These are phyloP conservation scores for Pichia californica DNA, from an alignment of 805 yeast species.

Conservation along the genomic window DNA sequence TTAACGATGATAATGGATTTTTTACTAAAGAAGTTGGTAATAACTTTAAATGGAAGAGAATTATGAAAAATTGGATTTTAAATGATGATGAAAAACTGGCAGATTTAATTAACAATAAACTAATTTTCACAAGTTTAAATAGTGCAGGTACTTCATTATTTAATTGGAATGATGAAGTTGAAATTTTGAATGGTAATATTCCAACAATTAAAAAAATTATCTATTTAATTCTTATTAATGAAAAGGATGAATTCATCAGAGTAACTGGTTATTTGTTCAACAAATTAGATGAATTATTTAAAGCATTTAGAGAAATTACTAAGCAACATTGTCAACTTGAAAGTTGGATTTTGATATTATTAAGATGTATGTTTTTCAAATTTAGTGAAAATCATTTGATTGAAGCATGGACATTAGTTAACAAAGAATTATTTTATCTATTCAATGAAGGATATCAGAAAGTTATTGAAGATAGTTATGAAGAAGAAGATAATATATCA, in stretches of 20 bases:
- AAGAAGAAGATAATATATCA: conserved; percentile 26
- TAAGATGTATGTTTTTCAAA: conserved; percentile 60
- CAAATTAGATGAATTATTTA: conserved; percentile 27
- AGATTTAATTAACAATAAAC: conserved; percentile 41
- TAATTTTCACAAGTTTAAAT: conserved; percentile 37
- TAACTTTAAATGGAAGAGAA: conserved; percentile 42
- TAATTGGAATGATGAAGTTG: conserved; percentile 30
- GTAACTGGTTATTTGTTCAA: conserved; percentile 40
- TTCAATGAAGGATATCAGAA: conserved; percentile 26
- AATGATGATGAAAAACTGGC: conserved; percentile 53
- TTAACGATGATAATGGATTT: conserved; percentile 50
- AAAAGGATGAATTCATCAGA: conserved; percentile 49
- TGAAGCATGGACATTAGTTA: conserved; percentile 64
- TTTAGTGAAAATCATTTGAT: conserved; percentile 59
- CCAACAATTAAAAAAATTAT: conserved; percentile 50
- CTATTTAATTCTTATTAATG: conserved; percentile 56
- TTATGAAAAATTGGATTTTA: conserved; percentile 58
- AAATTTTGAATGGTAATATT: conserved; percentile 27
- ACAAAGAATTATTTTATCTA: conserved; percentile 50
- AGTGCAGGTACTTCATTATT: conserved; percentile 43
- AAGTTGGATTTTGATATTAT: conserved; percentile 44
- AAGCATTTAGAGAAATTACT: conserved; percentile 21
- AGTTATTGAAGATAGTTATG: conserved; percentile 20
- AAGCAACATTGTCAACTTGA: conserved; percentile 26
- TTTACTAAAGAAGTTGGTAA: conserved; percentile 34